Base-by-base conservation (phyloP, 306 rosid genomes). In the Pterocarpus santalinus region DNA sequence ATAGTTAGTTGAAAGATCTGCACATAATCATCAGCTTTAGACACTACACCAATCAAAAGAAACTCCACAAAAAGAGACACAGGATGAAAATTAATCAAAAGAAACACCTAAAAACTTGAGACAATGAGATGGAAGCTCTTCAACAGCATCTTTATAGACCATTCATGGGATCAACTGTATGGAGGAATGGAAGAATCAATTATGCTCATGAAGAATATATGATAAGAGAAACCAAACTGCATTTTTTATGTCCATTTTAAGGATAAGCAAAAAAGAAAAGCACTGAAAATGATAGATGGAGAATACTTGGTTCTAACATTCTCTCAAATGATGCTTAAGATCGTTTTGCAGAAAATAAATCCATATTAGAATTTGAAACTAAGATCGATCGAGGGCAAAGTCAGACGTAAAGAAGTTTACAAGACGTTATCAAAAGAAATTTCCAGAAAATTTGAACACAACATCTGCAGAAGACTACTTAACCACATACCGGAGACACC, bases 401-500 rank as follows among this genome's bases (percentile, higher is more conserved):
- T 52, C 55, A 58, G 49, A 72, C 56, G 36, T 33, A 43, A 75
- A 69, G 65, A 63, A 36, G 56, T 47, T 22, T 3, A 44, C 36
- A 76, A 76, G 12, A 72, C 35, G 57, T 57, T 30, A 63, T 38
- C 67, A 72, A 41, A 28, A 69, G 64, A 78, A 78, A 81, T 79
- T 76, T 58, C 34, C 66, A 33, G 15, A 69, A 41, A 16, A 70
- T 74, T 72, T 60, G 22, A 53, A 61, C 62, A 75, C 68, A 63
- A 67, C 39, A 82, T 43, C 15, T 61, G 44, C 22, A 80, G 35
- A 79, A 47, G 87, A 80, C 72, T 47, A 78, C 67, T 33, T 38
- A 79, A 73, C 15, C 39, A 47, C 87, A 77, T 91, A 95, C 99
- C 74, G 96, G 97, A 83, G 99, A 95, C 85, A 91, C 93, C 89